Conservation (phyloP, 1,139 yeast species). For the Hansenula sp. region DNA sequence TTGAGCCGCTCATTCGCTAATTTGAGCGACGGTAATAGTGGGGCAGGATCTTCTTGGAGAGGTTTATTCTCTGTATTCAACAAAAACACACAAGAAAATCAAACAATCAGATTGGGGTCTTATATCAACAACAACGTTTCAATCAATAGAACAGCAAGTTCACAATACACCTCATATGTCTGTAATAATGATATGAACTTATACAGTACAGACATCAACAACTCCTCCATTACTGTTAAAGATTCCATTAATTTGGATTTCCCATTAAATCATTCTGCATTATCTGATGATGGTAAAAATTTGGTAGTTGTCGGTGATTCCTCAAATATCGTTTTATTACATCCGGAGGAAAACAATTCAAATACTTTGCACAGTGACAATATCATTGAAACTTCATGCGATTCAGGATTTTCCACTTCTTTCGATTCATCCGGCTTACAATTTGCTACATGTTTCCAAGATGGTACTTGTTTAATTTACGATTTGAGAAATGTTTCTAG, state of each 20-base stretch:
- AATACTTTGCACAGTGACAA: slow-evolving; percentile 27
- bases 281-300: slow-evolving; percentile 54
- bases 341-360: slow-evolving; percentile 33
- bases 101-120: slow-evolving; percentile 65
- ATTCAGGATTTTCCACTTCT: slow-evolving; percentile 81
- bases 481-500: slow-evolving; percentile 60
- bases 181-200: slow-evolving; percentile 81
- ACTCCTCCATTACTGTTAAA: slow-evolving; percentile 38
- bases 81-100: slow-evolving; percentile 39
- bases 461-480: slow-evolving; percentile 73
- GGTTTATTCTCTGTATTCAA: slow-evolving; percentile 63
- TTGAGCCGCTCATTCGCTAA: slow-evolving; percentile 16
- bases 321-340: slow-evolving; percentile 45
- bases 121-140: slow-evolving; percentile 83
- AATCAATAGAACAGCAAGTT: slow-evolving; percentile 37
- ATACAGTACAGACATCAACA: slow-evolving; percentile 58
- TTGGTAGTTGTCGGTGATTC: slow-evolving; percentile 60
- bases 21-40: slow-evolving; percentile 20
- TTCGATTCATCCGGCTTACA: slow-evolving; percentile 68
- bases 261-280: slow-evolving; percentile 57
- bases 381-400: slow-evolving; percentile 55
- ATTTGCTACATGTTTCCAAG: slow-evolving; percentile 82
- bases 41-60: slow-evolving; percentile 35
- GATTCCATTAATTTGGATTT: slow-evolving; percentile 42
- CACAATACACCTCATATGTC: slow-evolving; percentile 52